phyloP scores from a whole-genome alignment of 192 early-diverging fungal genomes.

The Chytriomyces hyalinus region DNA sequence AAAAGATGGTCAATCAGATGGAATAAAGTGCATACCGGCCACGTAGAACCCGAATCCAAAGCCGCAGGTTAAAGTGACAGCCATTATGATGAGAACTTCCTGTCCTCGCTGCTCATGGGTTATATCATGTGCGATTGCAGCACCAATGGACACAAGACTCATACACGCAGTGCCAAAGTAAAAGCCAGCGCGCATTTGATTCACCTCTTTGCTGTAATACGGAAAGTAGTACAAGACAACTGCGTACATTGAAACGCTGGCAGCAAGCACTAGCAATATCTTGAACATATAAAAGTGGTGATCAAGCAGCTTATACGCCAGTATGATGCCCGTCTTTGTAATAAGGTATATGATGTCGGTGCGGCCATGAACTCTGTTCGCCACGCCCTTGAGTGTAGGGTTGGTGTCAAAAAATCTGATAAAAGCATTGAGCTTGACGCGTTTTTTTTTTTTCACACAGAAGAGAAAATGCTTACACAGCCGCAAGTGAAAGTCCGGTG shows the following conservation, averaged over 20 bases:
- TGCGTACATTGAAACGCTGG: not conserved
- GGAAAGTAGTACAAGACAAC: slow-evolving; percentile 12
- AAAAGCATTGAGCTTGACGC: too few relatives aligned
- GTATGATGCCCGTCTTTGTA: slow-evolving; percentile 3
- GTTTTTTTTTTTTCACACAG: too few relatives aligned
- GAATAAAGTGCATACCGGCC: not conserved
- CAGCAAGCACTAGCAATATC: not conserved
- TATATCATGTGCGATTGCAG: not conserved
- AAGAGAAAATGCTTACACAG: not conserved
- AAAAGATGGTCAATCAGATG: not conserved
- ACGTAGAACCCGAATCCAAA: not conserved
- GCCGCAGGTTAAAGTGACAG: too few relatives aligned
- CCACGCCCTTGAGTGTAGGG: slow-evolving; percentile 8
- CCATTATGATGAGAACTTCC: not conserved
- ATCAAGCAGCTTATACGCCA: not conserved
- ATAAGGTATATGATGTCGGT: slow-evolving; percentile 13
- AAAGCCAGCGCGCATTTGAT: slow-evolving; percentile 29
- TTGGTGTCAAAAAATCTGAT: slow-evolving; percentile 22
- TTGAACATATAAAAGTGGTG: not conserved
- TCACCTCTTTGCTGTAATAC: slow-evolving; percentile 12
- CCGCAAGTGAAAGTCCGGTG: slow-evolving; percentile 9
- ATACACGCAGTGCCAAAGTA: not conserved
- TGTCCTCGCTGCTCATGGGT: not conserved
- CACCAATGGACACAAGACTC: not conserved
- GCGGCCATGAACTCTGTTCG: slow-evolving; percentile 19